Percentiles rank a stretch among this genome's conserved stretches.
Evolutionary conservation across 495 filamentous ascomycete species (phyloP).

Genomic region (Pyronema omphalodes): DNA sequence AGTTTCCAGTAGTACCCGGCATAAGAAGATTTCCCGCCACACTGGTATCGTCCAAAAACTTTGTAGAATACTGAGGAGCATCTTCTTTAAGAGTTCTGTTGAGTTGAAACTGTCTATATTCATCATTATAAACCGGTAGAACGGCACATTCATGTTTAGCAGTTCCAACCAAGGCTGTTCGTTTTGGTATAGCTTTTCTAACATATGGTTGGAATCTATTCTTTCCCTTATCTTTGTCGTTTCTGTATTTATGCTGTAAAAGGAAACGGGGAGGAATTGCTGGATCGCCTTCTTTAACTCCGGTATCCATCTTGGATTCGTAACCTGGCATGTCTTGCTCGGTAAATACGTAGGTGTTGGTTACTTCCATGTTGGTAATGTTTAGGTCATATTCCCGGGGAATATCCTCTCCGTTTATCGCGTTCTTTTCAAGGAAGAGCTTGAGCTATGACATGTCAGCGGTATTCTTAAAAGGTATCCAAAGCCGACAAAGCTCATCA

Average conservation of each 20-base stretch:
- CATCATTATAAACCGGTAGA: slow-evolving; percentile 53
- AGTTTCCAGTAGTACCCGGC: slow-evolving; percentile 32
- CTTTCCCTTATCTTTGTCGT: slow-evolving; percentile 31
- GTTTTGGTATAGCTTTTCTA: slow-evolving; percentile 35
- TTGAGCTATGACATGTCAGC: slow-evolving; percentile 10
- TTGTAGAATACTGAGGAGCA: slow-evolving; percentile 39
- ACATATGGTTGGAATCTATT: slow-evolving; percentile 60
- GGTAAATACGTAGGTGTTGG: slow-evolving; percentile 77
- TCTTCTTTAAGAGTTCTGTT: slow-evolving; percentile 42
- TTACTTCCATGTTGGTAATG: slow-evolving; percentile 38
- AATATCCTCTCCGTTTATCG: slow-evolving; percentile 30
- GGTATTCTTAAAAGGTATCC: neutral
- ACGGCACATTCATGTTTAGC: slow-evolving; percentile 62
- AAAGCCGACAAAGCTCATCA: too few relatives aligned
- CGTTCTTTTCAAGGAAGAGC: slow-evolving; percentile 17
- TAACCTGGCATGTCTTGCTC: slow-evolving; percentile 80
- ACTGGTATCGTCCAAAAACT: slow-evolving; percentile 30
- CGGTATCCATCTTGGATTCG: slow-evolving; percentile 36
- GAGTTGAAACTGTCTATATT: slow-evolving; percentile 44
- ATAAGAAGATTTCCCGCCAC: slow-evolving; percentile 27
- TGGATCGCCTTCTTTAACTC: slow-evolving; percentile 28
- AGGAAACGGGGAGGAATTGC: slow-evolving; percentile 24
- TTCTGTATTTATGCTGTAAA: slow-evolving; percentile 20
- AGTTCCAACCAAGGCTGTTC: slow-evolving; percentile 55
- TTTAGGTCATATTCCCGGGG: slow-evolving; percentile 73